A percentile compares a stretch with the other conserved stretches of the same genome.
Evolutionary conservation across 768 basidiomycete genomes (phyloP).

Genomic region (Boletellus emodensis): DNA sequence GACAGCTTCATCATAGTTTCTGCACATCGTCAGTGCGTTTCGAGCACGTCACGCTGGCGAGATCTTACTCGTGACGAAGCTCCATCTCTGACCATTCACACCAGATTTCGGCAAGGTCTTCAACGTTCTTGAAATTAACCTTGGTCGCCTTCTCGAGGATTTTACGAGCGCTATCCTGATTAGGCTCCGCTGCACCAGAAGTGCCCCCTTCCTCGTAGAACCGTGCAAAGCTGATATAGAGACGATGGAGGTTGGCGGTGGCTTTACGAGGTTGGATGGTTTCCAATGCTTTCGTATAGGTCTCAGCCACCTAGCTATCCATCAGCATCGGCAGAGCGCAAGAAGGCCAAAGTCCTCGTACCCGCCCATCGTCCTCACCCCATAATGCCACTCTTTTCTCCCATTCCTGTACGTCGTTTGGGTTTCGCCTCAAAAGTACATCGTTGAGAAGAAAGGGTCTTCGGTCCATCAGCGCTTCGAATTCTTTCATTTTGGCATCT

Average conservation of each 20-base stretch:
- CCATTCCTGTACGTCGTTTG: conserved; percentile 99
- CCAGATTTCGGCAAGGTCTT: conserved; percentile 98
- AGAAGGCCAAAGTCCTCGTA: conserved; percentile 25
- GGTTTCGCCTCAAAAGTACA: conserved; percentile 87
- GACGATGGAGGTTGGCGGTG: conserved; percentile 81
- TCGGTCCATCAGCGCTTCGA: conserved; percentile 92
- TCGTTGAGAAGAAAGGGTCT: conserved; percentile 96
- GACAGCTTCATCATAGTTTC: conserved; percentile 95
- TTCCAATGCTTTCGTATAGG: conserved; percentile 85
- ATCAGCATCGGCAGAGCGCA: background rate
- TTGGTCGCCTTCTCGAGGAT: conserved; percentile 91
- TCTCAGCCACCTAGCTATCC: conserved; percentile 72
- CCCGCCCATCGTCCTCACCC: conserved; percentile 93
- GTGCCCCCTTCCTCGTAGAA: conserved; percentile 97
- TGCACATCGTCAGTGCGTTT: conserved; percentile 32
- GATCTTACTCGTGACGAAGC: conserved; percentile 83
- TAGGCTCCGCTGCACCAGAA: conserved; percentile 70
- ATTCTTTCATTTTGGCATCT: conserved; percentile 84
- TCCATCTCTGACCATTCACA: conserved; percentile 99
- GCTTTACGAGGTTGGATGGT: conserved; percentile 87
- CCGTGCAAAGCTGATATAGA: conserved; percentile 94
- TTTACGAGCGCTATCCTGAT: conserved; percentile 84
- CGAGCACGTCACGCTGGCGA: background rate
- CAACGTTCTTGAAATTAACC: conserved; percentile 90
- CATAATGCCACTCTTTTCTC: conserved; percentile 94